These are phyloP conservation scores for Meyerozyma carpophila DNA, from an alignment of 1,139 yeast genomes.

Conservation along the genomic window DNA sequence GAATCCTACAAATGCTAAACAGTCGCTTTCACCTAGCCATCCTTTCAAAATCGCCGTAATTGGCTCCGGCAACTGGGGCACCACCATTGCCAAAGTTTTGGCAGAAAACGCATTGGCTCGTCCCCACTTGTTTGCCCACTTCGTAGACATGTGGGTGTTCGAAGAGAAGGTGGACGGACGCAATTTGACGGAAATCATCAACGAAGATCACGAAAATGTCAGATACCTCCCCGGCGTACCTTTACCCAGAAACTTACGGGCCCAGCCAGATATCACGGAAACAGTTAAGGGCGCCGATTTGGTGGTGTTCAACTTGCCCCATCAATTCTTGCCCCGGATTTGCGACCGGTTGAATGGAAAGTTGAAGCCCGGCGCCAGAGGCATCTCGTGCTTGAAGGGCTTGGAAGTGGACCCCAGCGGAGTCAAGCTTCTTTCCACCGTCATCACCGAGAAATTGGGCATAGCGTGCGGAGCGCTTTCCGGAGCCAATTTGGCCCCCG, in stretches of 20 bases:
- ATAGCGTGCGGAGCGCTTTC: constrained; percentile 43
- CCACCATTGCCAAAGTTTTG: constrained; percentile 42
- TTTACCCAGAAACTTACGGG: constrained; percentile 39
- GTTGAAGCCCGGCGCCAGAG: constrained; percentile 34
- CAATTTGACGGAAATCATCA: constrained; percentile 41
- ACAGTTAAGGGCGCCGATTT: constrained; percentile 41
- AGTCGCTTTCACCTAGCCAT: constrained; percentile 18
- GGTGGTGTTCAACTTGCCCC: constrained; percentile 44
- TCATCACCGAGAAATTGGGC: constrained; percentile 40
- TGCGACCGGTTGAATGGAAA: constrained; percentile 36
- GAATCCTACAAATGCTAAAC: constrained; percentile 13
- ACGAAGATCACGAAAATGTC: constrained; percentile 40
- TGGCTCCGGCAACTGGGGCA: constrained; percentile 50
- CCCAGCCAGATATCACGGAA: constrained; percentile 34
- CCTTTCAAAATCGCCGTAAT: constrained; percentile 39
- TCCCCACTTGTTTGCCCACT: constrained; percentile 33
- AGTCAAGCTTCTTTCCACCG: constrained; percentile 39
- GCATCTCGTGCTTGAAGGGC: constrained; percentile 45
- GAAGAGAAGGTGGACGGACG: constrained; percentile 39
- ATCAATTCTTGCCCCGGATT: constrained; percentile 39
- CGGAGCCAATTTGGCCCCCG: constrained; percentile 47
- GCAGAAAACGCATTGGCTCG: constrained; percentile 40
- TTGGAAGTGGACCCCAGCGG: constrained; percentile 42
- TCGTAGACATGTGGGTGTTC: constrained; percentile 45
- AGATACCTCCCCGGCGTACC: constrained; percentile 41